These are phyloP conservation scores for Malbranchea cinnamomea DNA, from an alignment of 2,329 filamentous ascomycete genomes.

Conservation along the genomic window DNA sequence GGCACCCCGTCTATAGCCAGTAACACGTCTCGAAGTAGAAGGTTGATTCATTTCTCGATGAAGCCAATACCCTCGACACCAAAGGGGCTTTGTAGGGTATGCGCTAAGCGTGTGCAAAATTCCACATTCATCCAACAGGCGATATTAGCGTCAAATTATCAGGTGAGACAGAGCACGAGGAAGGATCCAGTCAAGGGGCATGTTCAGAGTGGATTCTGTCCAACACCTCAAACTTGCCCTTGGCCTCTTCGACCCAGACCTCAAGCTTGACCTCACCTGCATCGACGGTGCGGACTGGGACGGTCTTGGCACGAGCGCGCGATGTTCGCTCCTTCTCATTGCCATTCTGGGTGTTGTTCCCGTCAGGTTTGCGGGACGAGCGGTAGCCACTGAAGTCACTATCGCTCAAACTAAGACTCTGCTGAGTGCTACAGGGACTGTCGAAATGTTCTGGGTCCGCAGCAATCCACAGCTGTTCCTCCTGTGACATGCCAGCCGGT, in stretches of 20 bases:
- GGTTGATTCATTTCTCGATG: no score
- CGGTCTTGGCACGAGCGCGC: slow-evolving; percentile 39
- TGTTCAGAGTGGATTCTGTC: slow-evolving; percentile 26
- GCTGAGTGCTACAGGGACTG: slow-evolving; percentile 14
- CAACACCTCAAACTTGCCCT: slow-evolving; percentile 32
- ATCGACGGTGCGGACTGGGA: slow-evolving; percentile 47
- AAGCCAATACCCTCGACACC: no score
- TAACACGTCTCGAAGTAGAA: no score
- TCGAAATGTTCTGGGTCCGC: slow-evolving; percentile 35
- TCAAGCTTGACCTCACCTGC: slow-evolving; percentile 53
- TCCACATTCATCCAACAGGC: no score
- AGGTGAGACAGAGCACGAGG: slow-evolving; percentile 1
- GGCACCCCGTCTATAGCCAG: no score
- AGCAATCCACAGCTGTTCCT: slow-evolving; percentile 46
- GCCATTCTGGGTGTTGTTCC: slow-evolving; percentile 2
- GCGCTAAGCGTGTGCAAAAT: no score
- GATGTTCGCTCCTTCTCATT: slow-evolving; percentile 18
- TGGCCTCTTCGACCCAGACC: slow-evolving; percentile 54
- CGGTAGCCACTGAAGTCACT: no score
- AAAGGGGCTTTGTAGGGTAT: no score
- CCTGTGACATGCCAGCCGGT: slow-evolving; percentile 30
- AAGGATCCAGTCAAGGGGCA: not conserved
- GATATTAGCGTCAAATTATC: no score
- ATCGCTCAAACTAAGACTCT: no score
- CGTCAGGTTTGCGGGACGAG: no score